Evolutionary conservation across 2,329 filamentous ascomycete genomes (phyloP).

Genomic region (Aspergillus uvarum): DNA sequence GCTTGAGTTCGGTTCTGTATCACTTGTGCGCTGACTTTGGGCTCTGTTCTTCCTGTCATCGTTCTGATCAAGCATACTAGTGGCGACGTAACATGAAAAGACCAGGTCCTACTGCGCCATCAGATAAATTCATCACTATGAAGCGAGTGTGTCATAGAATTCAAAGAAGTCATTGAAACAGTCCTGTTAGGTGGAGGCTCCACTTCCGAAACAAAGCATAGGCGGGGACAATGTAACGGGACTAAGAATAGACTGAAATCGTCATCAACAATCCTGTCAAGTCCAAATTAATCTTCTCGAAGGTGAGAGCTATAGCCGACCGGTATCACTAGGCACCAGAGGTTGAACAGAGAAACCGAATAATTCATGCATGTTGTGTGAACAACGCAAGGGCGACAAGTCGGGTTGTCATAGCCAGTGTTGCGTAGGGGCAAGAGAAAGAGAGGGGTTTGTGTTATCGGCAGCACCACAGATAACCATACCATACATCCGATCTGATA

Average conservation of each 20-base stretch:
- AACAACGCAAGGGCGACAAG: neutral
- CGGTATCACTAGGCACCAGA: neutral
- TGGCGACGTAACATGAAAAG: too few relatives aligned
- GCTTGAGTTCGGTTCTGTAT: neutral
- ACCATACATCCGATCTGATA: conserved; percentile 1
- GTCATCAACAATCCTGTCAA: neutral
- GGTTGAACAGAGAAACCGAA: neutral
- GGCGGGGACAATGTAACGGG: neutral
- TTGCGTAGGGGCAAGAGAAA: neutral
- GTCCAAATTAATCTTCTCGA: neutral
- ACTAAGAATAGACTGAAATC: neutral
- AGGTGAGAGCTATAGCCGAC: neutral
- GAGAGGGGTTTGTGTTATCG: neutral
- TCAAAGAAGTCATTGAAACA: too few relatives aligned
- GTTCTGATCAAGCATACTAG: neutral
- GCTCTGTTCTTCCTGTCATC: neutral
- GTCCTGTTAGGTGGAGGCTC: too few relatives aligned
- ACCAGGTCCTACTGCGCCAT: too few relatives aligned
- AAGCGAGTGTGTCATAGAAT: too few relatives aligned
- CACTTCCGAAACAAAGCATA: too few relatives aligned
- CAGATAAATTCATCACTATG: too few relatives aligned
- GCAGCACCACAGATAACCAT: neutral
- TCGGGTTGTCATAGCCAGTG: neutral
- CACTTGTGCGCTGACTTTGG: neutral
- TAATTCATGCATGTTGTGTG: neutral